Evolutionary conservation across 495 filamentous ascomycete species (phyloP), one percentile per base, ranked within the genome.

Genomic region (Aeminium ludgeri): DNA sequence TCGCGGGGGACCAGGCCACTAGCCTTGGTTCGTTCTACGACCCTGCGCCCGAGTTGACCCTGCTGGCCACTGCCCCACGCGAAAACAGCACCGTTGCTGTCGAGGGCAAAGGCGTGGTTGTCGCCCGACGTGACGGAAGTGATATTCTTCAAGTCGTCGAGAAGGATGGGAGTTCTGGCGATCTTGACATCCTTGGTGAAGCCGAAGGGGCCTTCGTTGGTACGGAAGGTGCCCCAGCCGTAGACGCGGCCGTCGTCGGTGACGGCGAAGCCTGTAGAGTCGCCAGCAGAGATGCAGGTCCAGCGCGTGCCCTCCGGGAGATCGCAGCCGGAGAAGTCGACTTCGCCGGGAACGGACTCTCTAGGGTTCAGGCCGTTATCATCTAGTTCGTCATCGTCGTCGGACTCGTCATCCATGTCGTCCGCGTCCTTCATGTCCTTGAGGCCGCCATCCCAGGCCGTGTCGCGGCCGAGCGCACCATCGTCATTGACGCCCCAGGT

Each of bases 401-500:
- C 66, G 16, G 59, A 58, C 3, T 76, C 69, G 31, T 61, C 58
- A 27, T 42, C 48, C 10, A 58, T 55, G 8, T 57, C 55, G 10
- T 56, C 54, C 13, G 60, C 64, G 28, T 65, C 71, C 28, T 75
- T 70, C 11, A 63, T 66, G 41, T 84, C 74, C 43, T 67, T 72
- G 45, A 81, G 62, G 28, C 65, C 74, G n/a, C 64, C 65, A 11
- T 65, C 66, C 56, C 66, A 65, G 28, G 59, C 54, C 7, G 76
- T 78, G 43, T 71, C 64, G 28, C 78, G 67, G 10, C 78, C 78
- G 12, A 83, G 64, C 19, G 76, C 76, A 34, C 70, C 69, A 42
- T 78, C 65, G 46, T 79, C 72, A 46, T 82, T 83, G 41, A 79
- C 74, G 43, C 78, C 78, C 78, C 78, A 83, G 1, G 76, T 78